Conservation (phyloP, 257 asterid species). For the Misopates orontium region DNA sequence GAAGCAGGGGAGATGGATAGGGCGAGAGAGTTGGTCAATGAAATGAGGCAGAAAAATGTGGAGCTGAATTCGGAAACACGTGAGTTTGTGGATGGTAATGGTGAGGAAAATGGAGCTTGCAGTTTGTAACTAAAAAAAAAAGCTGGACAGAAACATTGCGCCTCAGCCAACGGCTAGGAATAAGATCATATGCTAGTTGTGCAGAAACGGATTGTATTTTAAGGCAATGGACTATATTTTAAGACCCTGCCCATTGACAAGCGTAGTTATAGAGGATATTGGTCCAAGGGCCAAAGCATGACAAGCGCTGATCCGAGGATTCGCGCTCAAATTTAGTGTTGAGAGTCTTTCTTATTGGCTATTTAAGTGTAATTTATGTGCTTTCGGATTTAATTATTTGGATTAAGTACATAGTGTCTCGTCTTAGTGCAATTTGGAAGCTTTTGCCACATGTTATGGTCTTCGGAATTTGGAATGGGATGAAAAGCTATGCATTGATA, state of each 20-base stretch:
- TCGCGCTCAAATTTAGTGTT: slow-evolving; percentile 19
- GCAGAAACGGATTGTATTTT: slow-evolving; percentile 33
- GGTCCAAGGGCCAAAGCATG: slow-evolving; percentile 35
- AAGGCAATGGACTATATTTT: too few species aligned
- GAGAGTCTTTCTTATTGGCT: slow-evolving; percentile 15
- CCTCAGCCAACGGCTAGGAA: slow-evolving; percentile 32
- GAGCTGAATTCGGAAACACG: slow-evolving; percentile 31
- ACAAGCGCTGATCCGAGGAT: slow-evolving; percentile 31
- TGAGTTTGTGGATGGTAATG: slow-evolving; percentile 39
- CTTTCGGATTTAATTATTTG: too few species aligned
- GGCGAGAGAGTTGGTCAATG: slow-evolving; percentile 37
- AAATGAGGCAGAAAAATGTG: slow-evolving; percentile 42
- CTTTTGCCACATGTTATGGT: not conserved
- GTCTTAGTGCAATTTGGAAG: not conserved
- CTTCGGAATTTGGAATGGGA: slow-evolving; percentile 2
- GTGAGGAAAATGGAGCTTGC: slow-evolving; percentile 41
- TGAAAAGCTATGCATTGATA: not conserved
- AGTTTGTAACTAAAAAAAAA: slow-evolving; percentile 32
- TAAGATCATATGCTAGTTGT: slow-evolving; percentile 34
- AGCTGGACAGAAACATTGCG: slow-evolving; percentile 33
- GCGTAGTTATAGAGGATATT: slow-evolving; percentile 29
- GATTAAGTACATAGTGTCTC: not conserved
- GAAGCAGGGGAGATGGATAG: slow-evolving; percentile 38
- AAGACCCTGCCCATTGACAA: too few species aligned
- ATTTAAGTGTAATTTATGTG: too few species aligned